Conservation (phyloP, 768 basidiomycete genomes). For the Amanita phalloides region DNA sequence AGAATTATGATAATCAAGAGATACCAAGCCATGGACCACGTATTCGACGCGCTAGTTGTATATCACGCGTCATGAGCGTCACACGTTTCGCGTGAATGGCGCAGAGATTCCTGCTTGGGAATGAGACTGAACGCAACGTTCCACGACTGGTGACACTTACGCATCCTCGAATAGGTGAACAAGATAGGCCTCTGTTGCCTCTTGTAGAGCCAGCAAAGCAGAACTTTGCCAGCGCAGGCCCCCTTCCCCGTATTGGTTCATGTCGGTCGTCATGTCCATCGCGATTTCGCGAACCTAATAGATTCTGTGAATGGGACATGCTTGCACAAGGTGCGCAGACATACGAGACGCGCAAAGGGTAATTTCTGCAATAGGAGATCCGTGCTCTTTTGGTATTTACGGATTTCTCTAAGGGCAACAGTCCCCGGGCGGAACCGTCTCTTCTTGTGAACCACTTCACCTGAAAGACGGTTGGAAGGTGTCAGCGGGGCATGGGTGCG, state of each 20-base stretch:
- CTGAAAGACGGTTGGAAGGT: not conserved
- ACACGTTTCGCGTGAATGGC: slow-evolving; percentile 98
- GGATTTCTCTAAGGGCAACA: slow-evolving; percentile 82
- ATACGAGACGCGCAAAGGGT: slow-evolving; percentile 85
- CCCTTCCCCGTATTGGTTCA: slow-evolving; percentile 46
- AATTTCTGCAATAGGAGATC: slow-evolving; percentile 81
- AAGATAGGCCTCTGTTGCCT: slow-evolving; percentile 91
- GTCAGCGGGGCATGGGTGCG: not conserved
- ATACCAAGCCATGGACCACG: slow-evolving; percentile 82
- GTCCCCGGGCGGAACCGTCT: slow-evolving; percentile 83
- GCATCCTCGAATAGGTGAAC: slow-evolving; percentile 98
- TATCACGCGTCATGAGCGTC: slow-evolving; percentile 95
- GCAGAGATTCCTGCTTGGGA: slow-evolving; percentile 67
- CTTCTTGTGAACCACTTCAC: slow-evolving; percentile 29
- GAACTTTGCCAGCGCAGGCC: slow-evolving; percentile 91
- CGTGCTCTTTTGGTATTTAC: slow-evolving; percentile 91
- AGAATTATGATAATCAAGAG: slow-evolving; percentile 23
- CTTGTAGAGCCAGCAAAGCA: slow-evolving; percentile 88
- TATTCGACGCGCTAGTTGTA: slow-evolving; percentile 92
- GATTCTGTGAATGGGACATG: not conserved
- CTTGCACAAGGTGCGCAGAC: slow-evolving; percentile 18
- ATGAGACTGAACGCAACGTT: slow-evolving; percentile 4
- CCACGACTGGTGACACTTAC: slow-evolving; percentile 41
- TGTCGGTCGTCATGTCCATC: slow-evolving; percentile 76
- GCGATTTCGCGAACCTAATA: slow-evolving; percentile 91